phyloP scores from a whole-genome alignment of 208 protist species.

The Trichomonas tenax region DNA sequence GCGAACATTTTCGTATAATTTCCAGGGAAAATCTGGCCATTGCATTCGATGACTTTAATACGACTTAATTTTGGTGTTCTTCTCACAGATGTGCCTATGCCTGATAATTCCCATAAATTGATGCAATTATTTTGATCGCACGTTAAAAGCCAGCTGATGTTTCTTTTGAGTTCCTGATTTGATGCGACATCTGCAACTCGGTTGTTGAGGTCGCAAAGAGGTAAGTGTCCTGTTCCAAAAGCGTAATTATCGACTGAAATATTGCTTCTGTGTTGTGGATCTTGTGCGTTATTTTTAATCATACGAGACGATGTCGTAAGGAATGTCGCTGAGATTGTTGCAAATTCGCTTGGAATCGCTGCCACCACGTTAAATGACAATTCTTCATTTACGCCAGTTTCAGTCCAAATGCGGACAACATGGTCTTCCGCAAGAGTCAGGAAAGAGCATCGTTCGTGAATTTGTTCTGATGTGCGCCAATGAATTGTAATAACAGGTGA shows the following conservation, averaged over 20 bases:
- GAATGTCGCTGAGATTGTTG: not conserved
- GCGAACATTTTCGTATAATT: not conserved
- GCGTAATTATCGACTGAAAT: not conserved
- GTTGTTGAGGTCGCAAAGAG: not conserved
- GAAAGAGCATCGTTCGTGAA: not conserved
- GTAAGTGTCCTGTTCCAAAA: not conserved
- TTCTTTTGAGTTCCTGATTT: not conserved
- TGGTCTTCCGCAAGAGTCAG: not conserved
- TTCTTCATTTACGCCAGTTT: not conserved
- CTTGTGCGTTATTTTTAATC: not conserved
- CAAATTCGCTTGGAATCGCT: not conserved
- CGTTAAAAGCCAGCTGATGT: not conserved
- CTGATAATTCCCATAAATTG: not conserved
- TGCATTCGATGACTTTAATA: not conserved
- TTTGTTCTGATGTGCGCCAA: not conserved
- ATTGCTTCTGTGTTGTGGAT: not conserved
- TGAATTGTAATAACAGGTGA: not conserved
- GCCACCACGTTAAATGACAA: not conserved
- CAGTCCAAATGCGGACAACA: not conserved
- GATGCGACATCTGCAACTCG: not conserved
- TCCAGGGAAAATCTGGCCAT: not conserved
- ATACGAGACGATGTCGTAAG: not conserved
- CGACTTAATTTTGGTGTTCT: not conserved
- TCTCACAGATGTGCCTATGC: not conserved
- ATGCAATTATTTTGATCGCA: not conserved